Evolutionary conservation across 805 yeast genomes (phyloP), one percentile per base, ranked within the genome.

Genomic region (Candida maris): DNA sequence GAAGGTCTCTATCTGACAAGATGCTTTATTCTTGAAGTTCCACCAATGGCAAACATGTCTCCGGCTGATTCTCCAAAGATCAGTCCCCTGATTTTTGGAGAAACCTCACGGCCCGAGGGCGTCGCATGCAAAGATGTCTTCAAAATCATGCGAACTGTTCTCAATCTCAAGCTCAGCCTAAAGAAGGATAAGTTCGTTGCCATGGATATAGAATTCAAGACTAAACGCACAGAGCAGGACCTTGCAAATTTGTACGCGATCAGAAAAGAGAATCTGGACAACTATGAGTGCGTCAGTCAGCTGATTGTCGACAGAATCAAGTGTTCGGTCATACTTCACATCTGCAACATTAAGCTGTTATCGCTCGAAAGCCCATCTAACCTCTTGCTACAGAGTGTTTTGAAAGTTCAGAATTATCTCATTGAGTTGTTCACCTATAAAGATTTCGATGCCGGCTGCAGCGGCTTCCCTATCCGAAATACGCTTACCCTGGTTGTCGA

Each of bases 1-100:
- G 41, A 48, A 12, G 30, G 32, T 16, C 17, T 43, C n/a, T 43
- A 43, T 23, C 18, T 27, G 25, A 21, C 46, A 7, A 42, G 46
- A 38, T 46, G 46, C 17, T 34, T 50, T 27, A 40, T 50, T 24
- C 19, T 23, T 14, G 47, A 45, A 17, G 17, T 17, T 13, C 30
- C 25, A 14, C 49, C 51, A 27, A 27, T 36, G 19, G 34, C 44
- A 21, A 32, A 42, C 6, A 12, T 31, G 9, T 7, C 28, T 7
- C 19, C 14, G 6, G 24, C n/a, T 13, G 26, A 24, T 5, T 10
- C 27, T 19, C 13, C 13, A 17, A 20, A 22, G 12, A 13, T 17
- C n/a, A n/a, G 13, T 17, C 26, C 35, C n/a, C 34, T 33, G 5
- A 14, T 24, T 9, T 26, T 36, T n/a, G 31, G 32, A 17, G 27